Evolutionary conservation across 2,329 filamentous ascomycete species (phyloP), one percentile per base, ranked within the genome.

Genomic region (Fragosphaeria purpurea): DNA sequence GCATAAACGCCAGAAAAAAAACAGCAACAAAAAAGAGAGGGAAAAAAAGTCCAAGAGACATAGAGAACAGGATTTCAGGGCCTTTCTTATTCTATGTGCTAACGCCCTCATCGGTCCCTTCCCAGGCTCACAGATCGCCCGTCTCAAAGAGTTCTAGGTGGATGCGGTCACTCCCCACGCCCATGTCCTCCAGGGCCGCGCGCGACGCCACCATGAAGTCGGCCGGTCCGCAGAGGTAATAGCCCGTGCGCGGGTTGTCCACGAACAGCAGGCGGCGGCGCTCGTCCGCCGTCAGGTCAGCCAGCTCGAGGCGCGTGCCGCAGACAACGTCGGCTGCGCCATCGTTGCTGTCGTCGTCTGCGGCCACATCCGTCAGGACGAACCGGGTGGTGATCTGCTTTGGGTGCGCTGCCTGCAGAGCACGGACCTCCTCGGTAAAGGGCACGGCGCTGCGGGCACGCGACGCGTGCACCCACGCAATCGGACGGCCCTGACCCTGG

Each of bases 161-260:
- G 50, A 86, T 73, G 56, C 79, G 75, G 34, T 73, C 72, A n/a
- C 65, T 64, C 1, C 69, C 64, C 1, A 88, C 82, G 0, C 82
- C 83, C 50, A 70, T 65, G 3, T 59, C 67, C 57, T 72, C 66
- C 51, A 89, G 67, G 57, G 69, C 72, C 7, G 66, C 64, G 56
- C 77, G 69, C 30, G 77, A 68, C 39, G 79, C 75, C 8, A 73
- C 59, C 86, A 90, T 90, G 70, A 88, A 90, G 7, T 63, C 61
- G 53, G 74, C 72, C 0, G 86, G 85, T 0, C 86, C 86, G 60
- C 86, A 90, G 48, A 87, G 67, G 58, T 78, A 89, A 63, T 88
- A 90, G 59, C 81, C 70, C 0, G 86, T 72, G 42, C 66, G 66
- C 1, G 64, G 46, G 57, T 83, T 69, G 22, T 70, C 67, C 1